phyloP scores from a whole-genome alignment of 805 yeast genomes.

The Candida coquimbonensis region DNA sequence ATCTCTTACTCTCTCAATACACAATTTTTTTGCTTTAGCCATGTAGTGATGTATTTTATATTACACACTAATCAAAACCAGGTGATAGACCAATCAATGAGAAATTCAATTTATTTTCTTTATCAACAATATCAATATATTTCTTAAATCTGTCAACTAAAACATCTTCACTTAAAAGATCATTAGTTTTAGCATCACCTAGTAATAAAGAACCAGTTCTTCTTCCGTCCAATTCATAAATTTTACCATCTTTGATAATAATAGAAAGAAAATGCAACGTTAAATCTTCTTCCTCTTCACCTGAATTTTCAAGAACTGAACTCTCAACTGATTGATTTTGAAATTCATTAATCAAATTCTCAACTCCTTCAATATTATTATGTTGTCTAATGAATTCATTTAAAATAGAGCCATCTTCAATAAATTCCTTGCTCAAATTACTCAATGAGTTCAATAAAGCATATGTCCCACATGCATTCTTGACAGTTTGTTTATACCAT shows the following conservation, averaged over 20 bases:
- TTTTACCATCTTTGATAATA: constrained; percentile 46
- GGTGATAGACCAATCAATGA: constrained; percentile 76
- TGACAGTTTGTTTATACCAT: constrained; percentile 85
- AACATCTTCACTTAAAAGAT: constrained; percentile 46
- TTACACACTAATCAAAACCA: constrained; percentile 26
- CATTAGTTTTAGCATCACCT: constrained; percentile 32
- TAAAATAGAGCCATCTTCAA: constrained; percentile 10
- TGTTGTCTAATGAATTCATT: constrained; percentile 11
- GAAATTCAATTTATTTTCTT: constrained; percentile 52
- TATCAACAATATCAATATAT: constrained; percentile 61
- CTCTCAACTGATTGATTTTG: constrained; percentile 32
- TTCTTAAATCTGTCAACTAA: constrained; percentile 52
- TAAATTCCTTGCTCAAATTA: constrained; percentile 28
- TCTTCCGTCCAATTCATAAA: constrained; percentile 89
- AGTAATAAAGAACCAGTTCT: constrained; percentile 67
- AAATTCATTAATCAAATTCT: constrained; percentile 38
- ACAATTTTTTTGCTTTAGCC: no score
- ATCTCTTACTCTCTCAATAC: no score
- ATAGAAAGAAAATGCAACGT: constrained; percentile 77
- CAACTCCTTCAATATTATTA: constrained; percentile 18
- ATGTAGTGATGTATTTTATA: no score
- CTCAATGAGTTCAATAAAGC: constrained; percentile 68
- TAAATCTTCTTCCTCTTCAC: constrained; percentile 44
- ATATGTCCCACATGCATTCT: constrained; percentile 89
- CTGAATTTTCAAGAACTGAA: constrained; percentile 50